These are phyloP conservation scores for Albifimbria verrucaria DNA, from an alignment of 2,329 filamentous ascomycete genomes.

Conservation along the genomic window DNA sequence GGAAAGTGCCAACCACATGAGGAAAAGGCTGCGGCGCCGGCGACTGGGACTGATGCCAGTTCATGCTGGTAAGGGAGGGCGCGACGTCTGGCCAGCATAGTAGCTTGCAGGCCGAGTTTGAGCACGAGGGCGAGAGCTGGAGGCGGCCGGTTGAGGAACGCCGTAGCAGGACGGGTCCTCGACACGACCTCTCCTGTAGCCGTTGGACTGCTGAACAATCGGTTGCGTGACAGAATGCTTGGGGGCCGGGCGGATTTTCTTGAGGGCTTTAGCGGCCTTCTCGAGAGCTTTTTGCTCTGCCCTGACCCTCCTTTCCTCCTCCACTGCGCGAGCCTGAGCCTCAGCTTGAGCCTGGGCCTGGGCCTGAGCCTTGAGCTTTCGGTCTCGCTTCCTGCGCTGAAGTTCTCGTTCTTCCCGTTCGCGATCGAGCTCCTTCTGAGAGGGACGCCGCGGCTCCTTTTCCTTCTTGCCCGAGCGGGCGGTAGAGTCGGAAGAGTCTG, in stretches of 20 bases:
- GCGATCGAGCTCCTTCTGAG: constrained; percentile 20
- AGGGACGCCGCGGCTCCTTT: constrained; percentile 18
- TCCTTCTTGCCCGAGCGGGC: constrained; percentile 31
- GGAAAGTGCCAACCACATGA: constrained; percentile 23
- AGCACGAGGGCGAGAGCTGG: constrained; percentile 27
- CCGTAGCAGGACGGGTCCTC: constrained; percentile 34
- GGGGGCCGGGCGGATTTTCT: constrained; percentile 24
- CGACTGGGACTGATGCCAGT: constrained; percentile 23
- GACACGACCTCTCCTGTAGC: constrained; percentile 25
- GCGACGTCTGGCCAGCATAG: constrained; percentile 27
- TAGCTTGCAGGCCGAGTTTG: constrained; percentile 32
- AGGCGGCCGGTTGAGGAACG: constrained; percentile 28
- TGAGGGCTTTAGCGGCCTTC: constrained; percentile 16
- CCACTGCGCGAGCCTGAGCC: too few species aligned
- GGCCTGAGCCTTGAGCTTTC: constrained; percentile 19
- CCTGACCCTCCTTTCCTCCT: constrained; percentile 13
- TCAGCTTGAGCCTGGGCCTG: too few species aligned
- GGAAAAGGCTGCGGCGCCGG: constrained; percentile 16
- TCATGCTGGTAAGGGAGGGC: constrained; percentile 21
- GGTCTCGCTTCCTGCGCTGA: constrained; percentile 17
- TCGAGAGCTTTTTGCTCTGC: too few species aligned
- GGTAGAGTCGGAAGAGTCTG: constrained; percentile 44
- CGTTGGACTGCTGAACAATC: constrained; percentile 23
- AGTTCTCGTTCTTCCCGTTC: constrained; percentile 21
- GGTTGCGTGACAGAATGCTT: constrained; percentile 30